phyloP scores from a whole-genome alignment of 1,284 basidiomycete species.

The Cutaneotrichosporon cavernicola region DNA sequence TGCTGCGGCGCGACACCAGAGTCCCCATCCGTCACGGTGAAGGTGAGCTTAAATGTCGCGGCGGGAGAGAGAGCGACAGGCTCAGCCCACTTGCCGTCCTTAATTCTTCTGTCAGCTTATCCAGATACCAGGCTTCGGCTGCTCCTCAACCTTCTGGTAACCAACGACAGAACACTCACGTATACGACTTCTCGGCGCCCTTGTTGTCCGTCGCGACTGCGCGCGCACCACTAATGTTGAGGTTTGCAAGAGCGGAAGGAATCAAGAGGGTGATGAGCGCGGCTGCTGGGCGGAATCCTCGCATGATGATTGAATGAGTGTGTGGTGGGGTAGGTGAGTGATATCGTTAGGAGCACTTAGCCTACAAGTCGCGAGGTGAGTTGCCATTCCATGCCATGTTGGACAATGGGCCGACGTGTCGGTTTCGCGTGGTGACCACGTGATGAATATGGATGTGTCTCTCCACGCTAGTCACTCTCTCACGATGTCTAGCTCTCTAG shows the following conservation, averaged over 20 bases:
- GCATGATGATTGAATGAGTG: constrained; percentile 3
- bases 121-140: not conserved
- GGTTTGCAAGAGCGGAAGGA: constrained; percentile 1
- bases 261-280: not conserved
- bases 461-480: not conserved
- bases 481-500: too few relatives aligned
- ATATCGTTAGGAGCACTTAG: not conserved
- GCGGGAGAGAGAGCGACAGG: constrained; percentile 1
- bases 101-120: constrained; percentile 8
- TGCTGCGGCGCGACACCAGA: constrained; percentile 10
- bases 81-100: constrained; percentile 1
- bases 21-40: constrained; percentile 7
- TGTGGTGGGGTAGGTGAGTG: not conserved
- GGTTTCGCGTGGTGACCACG: not conserved
- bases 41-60: constrained; percentile 13
- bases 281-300: not conserved
- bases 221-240: not conserved
- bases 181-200: not conserved
- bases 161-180: not conserved
- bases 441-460: not conserved
- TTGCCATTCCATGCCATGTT: not conserved
- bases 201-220: not conserved
- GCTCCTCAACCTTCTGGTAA: not conserved
- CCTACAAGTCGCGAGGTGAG: not conserved
- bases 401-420: not conserved